Conservation (phyloP, 2,329 filamentous ascomycete species). For the Fusarium irregulare region DNA sequence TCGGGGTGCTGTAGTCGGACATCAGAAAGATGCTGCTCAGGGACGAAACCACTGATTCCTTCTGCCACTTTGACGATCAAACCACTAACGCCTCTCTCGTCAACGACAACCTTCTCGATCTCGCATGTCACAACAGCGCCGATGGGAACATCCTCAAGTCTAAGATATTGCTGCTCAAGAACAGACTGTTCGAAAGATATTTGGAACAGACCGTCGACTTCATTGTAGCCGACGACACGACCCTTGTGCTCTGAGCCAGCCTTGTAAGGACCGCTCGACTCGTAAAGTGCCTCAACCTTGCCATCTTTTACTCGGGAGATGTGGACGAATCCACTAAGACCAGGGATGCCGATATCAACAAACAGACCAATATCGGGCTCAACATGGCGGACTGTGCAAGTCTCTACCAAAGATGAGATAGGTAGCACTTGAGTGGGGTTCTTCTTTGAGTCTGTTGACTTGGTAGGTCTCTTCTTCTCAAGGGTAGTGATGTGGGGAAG, state of each 20-base stretch:
- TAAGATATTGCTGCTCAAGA: constrained; percentile 87
- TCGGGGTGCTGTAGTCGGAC: constrained; percentile 90
- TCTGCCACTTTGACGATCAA: constrained; percentile 87
- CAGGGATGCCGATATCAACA: constrained; percentile 71
- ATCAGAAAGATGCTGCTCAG: constrained; percentile 89
- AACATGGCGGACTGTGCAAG: constrained; percentile 82
- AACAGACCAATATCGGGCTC: constrained; percentile 86
- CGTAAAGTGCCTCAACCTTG: constrained; percentile 85
- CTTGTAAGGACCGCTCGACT: constrained; percentile 81
- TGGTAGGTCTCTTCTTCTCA: constrained; percentile 54
- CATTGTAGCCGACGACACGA: constrained; percentile 86
- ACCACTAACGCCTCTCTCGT: constrained; percentile 80
- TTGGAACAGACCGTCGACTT: constrained; percentile 85
- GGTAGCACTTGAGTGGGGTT: constrained; percentile 70
- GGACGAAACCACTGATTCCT: constrained; percentile 87
- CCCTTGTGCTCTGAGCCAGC: constrained; percentile 81
- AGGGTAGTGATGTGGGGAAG: constrained; percentile 85
- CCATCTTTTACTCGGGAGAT: constrained; percentile 92
- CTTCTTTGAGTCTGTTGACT: constrained; percentile 53
- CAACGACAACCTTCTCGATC: constrained; percentile 85
- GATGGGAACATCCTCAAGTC: constrained; percentile 88
- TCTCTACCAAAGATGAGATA: constrained; percentile 79
- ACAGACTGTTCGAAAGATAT: constrained; percentile 85
- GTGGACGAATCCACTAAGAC: constrained; percentile 88
- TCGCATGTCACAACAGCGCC: constrained; percentile 84